Evolutionary conservation across 148 eudicot genomes (phyloP), one percentile per base, ranked within the genome.

Genomic region (Camellia japonica): DNA sequence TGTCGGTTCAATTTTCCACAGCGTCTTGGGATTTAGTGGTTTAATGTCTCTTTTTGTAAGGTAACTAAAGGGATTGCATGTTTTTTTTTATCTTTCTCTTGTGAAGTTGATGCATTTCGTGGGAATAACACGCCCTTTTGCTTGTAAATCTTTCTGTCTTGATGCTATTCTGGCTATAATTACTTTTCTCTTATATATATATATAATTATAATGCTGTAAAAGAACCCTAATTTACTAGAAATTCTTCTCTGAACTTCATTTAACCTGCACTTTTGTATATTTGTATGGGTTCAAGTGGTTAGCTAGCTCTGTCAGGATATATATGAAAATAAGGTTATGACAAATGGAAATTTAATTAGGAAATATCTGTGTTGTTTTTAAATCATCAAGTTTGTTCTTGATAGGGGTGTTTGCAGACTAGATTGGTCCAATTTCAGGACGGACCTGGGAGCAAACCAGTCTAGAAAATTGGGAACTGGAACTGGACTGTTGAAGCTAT

Each of bases 21-120:
- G 94, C 89, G 66, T 92, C 51, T 78, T 96, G 87, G 99, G 99
- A 62, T 93, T 91, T 84, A 93, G 95, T 78, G 97, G 99, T 73
- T 83, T 96, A 71, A 89, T 96, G 95, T 87, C 94, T 82, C 83
- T 93, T 61, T 42, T 96, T 23, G 76, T 96, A 75, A 91, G 99
- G 98, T 95, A 82, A 84, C 56, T 72, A 13, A 58, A 19, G 5
- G 7, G 16, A n/a, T 75, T 75, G 51, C 41, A 75, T 30, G 30
- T 23, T 23, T 42, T 56, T 38, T 6, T 11, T 56, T n/a, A 60
- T 73, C 62, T 7, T 42, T 41, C 13, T 49, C 16, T 59, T 44
- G 13, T 16, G 3, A 38, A 41, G 8, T 78, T 41, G 42, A 59
- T 44, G 30, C 59, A 56, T 78, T 59, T 81, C 30, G 62, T 12